Evolutionary conservation across 352 stramenopile genomes (phyloP), one percentile per base, ranked within the genome.

Genomic region (Phytophthora pseudosyringae): DNA sequence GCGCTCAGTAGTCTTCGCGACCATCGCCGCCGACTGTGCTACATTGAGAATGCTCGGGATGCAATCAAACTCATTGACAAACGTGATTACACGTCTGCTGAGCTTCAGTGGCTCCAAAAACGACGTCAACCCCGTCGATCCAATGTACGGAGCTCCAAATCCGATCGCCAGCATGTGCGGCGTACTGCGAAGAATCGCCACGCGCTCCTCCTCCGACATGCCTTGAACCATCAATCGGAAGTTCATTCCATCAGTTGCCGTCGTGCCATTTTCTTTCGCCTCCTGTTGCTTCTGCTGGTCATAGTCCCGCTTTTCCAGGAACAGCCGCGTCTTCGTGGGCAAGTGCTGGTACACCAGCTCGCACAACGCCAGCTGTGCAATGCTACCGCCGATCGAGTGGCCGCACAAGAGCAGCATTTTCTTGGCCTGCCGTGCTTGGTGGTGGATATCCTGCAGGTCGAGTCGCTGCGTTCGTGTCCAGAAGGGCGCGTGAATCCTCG

Each of bases 1-100:
- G 5, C 83, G 82, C 36, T 92, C 83, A 1, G 86, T 91, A 2
- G 86, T 95, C 60, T 93, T 96, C 1, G 84, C 78, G 21, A 93
- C 29, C 73, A 94, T 83, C 4, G 86, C 76, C 0, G 88, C 75
- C 16, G 85, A 89, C 48, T 96, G 86, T 0, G 86, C 86, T 9
- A 94, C 74, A 53, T 96, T 93, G 26, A 94, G 64, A 57, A 96
- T 89, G 25, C 83, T 85, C 3, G 88, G 88, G 48, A 96, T 93
- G 66, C 86, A 96, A 60, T 96, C 88, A 52, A 88, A 83, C 59
- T 96, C 86, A 59, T 96, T 94, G 16, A 96, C 88, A 46, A 96
- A 81, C 31, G 85, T 93, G 38, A 94, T 59, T 47, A 91, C 59
- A 12, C 81, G 77, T 43, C 80, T 78, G 1, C 56, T 69, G 16